Conservation (phyloP, 1,284 basidiomycete species). For the Cutaneotrichosporon cutaneum region DNA sequence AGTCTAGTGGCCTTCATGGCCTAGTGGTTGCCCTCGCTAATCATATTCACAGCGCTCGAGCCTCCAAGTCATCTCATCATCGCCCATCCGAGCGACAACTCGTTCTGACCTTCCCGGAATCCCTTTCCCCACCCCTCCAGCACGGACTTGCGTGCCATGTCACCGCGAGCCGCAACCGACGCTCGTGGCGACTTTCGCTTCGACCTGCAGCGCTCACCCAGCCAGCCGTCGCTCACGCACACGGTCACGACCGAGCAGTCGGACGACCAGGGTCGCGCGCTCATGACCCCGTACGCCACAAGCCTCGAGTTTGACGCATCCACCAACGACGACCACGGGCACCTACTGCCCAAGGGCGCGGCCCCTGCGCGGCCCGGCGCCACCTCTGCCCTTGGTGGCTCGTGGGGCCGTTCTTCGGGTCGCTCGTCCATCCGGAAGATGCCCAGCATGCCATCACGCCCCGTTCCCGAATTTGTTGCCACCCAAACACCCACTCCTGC, state of each 20-base stretch:
- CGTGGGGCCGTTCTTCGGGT: neutral
- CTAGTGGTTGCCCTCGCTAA: neutral
- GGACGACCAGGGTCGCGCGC: constrained; percentile 4
- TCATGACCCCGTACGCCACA: constrained; percentile 8
- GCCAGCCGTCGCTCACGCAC: constrained; percentile 12
- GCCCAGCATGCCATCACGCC: neutral
- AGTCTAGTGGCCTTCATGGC: no score
- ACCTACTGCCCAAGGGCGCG: neutral
- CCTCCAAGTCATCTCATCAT: neutral
- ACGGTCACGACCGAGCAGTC: constrained; percentile 17
- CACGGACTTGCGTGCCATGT: constrained; percentile 6
- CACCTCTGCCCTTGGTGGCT: neutral
- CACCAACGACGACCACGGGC: neutral
- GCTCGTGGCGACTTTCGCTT: neutral
- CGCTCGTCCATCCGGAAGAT: neutral
- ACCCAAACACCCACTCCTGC: neutral
- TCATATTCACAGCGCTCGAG: neutral
- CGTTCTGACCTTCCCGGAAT: neutral
- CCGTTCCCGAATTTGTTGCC: neutral
- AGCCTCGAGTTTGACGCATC: constrained; percentile 2
- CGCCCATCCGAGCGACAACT: neutral
- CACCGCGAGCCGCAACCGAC: constrained; percentile 4
- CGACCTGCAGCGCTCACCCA: constrained; percentile 7
- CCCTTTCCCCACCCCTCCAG: neutral
- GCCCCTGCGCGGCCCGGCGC: neutral